A percentile compares a stretch with the other conserved stretches of the same genome.
Evolutionary conservation across 768 basidiomycete species (phyloP).

Genomic region (Dictyophora rubrovolvata): DNA sequence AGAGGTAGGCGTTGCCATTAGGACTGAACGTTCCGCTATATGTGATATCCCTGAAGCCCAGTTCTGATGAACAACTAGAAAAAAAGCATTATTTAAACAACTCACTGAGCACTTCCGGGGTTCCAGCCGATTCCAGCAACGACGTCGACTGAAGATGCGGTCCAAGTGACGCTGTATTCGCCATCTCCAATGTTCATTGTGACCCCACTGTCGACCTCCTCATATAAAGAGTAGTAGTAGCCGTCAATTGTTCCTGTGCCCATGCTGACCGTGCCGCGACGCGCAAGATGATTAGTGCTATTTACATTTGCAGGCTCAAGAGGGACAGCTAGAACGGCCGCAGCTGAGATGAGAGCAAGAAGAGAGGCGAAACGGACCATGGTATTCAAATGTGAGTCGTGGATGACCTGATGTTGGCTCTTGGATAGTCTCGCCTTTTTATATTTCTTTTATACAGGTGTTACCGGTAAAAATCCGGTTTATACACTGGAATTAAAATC

Average conservation of each 20-base stretch:
- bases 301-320: not conserved
- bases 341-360: not conserved
- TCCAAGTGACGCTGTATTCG: slow-evolving; percentile 25
- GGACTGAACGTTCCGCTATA: slow-evolving; percentile 29
- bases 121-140: slow-evolving; percentile 34
- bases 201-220: slow-evolving; percentile 21
- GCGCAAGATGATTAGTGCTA: not conserved
- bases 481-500: not conserved
- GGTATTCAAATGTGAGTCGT: not conserved
- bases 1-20: slow-evolving; percentile 33
- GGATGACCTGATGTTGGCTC: not conserved
- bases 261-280: slow-evolving; percentile 12
- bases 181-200: slow-evolving; percentile 24
- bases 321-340: not conserved
- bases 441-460: not conserved
- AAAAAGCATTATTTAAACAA: not conserved
- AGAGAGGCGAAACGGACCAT: not conserved
- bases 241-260: slow-evolving; percentile 24
- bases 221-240: slow-evolving; percentile 31
- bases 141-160: slow-evolving; percentile 23
- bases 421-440: not conserved
- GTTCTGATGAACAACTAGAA: not conserved
- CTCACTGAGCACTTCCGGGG: slow-evolving; percentile 22
- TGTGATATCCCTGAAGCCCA: slow-evolving; percentile 22
- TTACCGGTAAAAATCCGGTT: not conserved